These are phyloP conservation scores for Solanum etuberosum DNA, from an alignment of 257 asterid species.

Conservation along the genomic window DNA sequence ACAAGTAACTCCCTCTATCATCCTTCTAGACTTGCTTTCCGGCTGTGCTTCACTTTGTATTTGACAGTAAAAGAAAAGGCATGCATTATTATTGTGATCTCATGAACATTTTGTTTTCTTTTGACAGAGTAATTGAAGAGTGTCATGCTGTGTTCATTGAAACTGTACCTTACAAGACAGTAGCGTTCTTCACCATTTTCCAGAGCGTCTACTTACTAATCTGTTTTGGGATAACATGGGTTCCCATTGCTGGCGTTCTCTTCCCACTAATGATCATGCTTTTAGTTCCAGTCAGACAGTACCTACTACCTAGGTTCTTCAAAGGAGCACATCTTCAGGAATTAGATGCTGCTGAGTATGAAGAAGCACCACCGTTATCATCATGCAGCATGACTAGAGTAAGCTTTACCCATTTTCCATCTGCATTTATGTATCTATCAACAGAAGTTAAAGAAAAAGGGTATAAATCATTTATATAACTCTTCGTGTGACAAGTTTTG, in stretches of 20 bases:
- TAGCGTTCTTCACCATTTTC: conserved; percentile 7
- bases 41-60: not conserved
- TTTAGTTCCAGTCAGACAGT: conserved; percentile 12
- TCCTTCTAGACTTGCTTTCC: not conserved
- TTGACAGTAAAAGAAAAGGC: not conserved
- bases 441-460: not conserved
- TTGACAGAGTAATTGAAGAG: conserved; percentile 9
- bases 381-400: conserved; percentile 7
- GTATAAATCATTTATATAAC: not conserved
- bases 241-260: conserved; percentile 12
- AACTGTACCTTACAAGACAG: conserved; percentile 13
- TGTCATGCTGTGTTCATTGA: conserved; percentile 6
- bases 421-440: not conserved
- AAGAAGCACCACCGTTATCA: conserved; percentile 10
- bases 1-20: conserved; percentile 5
- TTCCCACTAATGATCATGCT: conserved; percentile 15
- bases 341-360: conserved; percentile 11
- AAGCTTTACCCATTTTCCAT: not conserved
- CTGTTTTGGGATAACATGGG: conserved; percentile 15
- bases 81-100: not conserved
- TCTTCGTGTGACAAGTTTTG: not conserved
- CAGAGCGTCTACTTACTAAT: conserved; percentile 11
- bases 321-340: conserved; percentile 11
- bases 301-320: conserved; percentile 5
- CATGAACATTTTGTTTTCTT: not conserved